Evolutionary conservation across 2,329 filamentous ascomycete genomes (phyloP).

Genomic region (Xenoacremonium recifei): DNA sequence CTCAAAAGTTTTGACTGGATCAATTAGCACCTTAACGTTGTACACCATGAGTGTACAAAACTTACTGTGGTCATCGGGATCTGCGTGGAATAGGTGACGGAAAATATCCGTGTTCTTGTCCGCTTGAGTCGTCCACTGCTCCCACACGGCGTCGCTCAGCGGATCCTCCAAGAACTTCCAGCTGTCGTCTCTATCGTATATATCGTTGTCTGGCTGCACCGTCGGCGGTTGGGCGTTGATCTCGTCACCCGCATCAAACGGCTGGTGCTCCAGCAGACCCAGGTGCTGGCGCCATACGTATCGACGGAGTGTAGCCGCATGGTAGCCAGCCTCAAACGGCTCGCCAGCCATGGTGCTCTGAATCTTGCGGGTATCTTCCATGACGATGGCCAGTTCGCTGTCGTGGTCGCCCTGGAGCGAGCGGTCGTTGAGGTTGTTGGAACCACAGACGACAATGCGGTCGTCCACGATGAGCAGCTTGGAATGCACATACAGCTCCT

Average conservation of each 20-base stretch:
- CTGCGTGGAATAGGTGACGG: conserved; percentile 78
- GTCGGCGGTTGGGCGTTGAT: conserved; percentile 72
- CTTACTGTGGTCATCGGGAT: conserved; percentile 81
- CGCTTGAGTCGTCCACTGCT: conserved; percentile 67
- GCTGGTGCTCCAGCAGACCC: conserved; percentile 74
- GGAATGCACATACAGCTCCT: conserved; percentile 92
- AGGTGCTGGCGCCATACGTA: conserved; percentile 91
- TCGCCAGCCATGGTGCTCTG: conserved; percentile 76
- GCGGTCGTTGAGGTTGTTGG: conserved; percentile 89
- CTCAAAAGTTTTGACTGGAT: conserved; percentile 75
- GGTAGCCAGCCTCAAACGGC: conserved; percentile 74
- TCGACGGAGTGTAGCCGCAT: conserved; percentile 76
- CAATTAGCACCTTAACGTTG: conserved; percentile 5
- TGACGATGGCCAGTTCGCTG: conserved; percentile 84
- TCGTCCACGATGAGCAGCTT: conserved; percentile 92
- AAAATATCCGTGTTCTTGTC: conserved; percentile 72
- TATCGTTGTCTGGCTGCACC: conserved; percentile 64
- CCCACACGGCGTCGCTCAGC: conserved; percentile 63
- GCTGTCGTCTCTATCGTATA: conserved; percentile 56
- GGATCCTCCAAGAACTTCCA: conserved; percentile 71
- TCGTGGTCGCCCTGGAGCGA: conserved; percentile 86
- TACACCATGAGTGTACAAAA: conserved; percentile 2
- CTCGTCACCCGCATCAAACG: conserved; percentile 64
- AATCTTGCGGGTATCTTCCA: conserved; percentile 76
- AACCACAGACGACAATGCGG: conserved; percentile 78